These are phyloP conservation scores for Priceomyces melissophilus DNA, from an alignment of 805 yeast genomes.

Conservation along the genomic window DNA sequence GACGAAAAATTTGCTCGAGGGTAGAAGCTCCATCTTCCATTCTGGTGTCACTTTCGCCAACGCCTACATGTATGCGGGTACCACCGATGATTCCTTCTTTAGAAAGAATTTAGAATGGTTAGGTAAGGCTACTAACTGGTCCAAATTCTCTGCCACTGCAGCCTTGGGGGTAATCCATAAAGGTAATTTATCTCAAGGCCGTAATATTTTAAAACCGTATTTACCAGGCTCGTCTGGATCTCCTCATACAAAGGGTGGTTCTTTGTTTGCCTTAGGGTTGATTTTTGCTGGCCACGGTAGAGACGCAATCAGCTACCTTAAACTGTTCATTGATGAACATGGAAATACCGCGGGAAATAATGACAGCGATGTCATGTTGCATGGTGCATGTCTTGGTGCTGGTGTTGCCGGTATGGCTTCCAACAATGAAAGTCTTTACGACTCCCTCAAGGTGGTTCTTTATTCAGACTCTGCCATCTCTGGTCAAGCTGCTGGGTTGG, in stretches of 20 bases:
- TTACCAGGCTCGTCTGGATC: constrained; percentile 79
- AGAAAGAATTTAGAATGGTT: constrained; percentile 92
- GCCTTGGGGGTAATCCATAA: constrained; percentile 96
- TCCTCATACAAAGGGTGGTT: constrained; percentile 92
- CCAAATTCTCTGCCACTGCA: constrained; percentile 95
- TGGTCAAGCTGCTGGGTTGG: constrained; percentile 94
- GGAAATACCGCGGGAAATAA: constrained; percentile 63
- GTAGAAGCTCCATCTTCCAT: constrained; percentile 90
- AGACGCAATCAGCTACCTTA: constrained; percentile 76
- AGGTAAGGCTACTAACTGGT: constrained; percentile 97
- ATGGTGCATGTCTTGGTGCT: constrained; percentile 92
- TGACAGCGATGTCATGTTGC: constrained; percentile 79
- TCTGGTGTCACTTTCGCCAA: constrained; percentile 93
- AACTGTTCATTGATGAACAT: constrained; percentile 63
- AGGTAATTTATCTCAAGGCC: constrained; percentile 91
- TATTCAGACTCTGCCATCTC: constrained; percentile 90
- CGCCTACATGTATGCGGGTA: constrained; percentile 94
- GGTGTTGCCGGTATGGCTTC: constrained; percentile 98
- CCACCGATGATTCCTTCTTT: constrained; percentile 91
- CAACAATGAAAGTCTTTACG: constrained; percentile 68
- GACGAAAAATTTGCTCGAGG: constrained; percentile 79
- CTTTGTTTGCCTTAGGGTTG: constrained; percentile 87
- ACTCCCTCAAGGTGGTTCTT: constrained; percentile 76
- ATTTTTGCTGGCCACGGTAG: constrained; percentile 95
- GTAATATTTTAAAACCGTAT: constrained; percentile 81